Conservation (phyloP, 495 filamentous ascomycete species). For the Parathielavia hyrcaniae region DNA sequence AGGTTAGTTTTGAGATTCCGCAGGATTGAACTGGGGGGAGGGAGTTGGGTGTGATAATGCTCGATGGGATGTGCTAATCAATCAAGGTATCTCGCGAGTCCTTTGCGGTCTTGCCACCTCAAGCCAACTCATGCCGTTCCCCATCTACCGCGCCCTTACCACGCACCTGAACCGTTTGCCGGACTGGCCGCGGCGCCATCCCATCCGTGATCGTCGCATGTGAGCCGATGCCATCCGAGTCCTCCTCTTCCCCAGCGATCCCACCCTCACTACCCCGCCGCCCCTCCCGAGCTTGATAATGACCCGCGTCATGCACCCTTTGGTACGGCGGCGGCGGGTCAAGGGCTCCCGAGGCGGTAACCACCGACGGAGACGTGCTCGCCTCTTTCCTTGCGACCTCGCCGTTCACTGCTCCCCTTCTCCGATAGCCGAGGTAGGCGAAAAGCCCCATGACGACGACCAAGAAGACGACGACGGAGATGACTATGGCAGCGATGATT, state of each 20-base stretch:
- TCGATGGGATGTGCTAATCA: neutral
- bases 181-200: constrained; percentile 4
- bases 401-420: neutral
- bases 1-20: constrained; percentile 18
- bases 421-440: constrained; percentile 1
- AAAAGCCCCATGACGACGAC: neutral
- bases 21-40: neutral
- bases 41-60: neutral
- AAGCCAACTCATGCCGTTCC: neutral
- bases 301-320: neutral
- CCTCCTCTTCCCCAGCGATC: neutral
- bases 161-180: neutral
- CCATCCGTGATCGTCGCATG: constrained; percentile 14
- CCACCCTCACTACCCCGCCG: neutral
- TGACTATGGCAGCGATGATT: constrained; percentile 12
- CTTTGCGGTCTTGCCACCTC: too few species aligned
- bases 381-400: constrained; percentile 10
- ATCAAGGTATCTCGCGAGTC: too few species aligned
- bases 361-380: neutral
- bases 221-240: constrained; percentile 2
- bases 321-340: constrained; percentile 17
- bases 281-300: neutral
- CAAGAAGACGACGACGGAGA: constrained; percentile 11
- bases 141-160: neutral
- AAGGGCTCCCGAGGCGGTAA: constrained; percentile 1